Evolutionary conservation across 2,329 filamentous ascomycete species (phyloP).

Genomic region (Podosphaera fusca): DNA sequence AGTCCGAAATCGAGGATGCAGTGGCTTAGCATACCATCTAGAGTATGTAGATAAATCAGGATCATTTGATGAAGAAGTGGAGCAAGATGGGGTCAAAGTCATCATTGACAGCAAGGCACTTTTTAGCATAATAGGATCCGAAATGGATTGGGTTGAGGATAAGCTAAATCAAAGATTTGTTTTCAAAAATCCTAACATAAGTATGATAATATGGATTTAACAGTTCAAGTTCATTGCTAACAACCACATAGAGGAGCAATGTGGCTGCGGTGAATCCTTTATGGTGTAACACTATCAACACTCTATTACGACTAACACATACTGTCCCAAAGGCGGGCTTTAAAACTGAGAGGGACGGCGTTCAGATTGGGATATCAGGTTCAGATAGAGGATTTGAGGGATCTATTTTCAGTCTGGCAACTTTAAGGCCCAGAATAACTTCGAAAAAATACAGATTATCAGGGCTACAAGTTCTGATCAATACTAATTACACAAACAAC

Average conservation of each 20-base stretch:
- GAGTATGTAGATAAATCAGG: constrained; percentile 88
- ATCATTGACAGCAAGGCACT: constrained; percentile 92
- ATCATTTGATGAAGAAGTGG: constrained; percentile 72
- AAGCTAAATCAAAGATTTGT: constrained; percentile 82
- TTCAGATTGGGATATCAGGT: no score
- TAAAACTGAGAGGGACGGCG: no score
- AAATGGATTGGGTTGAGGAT: constrained; percentile 98
- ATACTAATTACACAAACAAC: no score
- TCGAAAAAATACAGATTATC: no score
- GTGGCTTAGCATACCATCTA: constrained; percentile 75
- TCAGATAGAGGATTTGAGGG: no score
- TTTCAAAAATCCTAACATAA: constrained; percentile 95
- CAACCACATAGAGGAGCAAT: constrained; percentile 54
- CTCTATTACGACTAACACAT: no score
- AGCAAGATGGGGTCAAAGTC: constrained; percentile 90
- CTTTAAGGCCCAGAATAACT: no score
- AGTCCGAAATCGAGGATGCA: constrained; percentile 84
- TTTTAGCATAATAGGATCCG: constrained; percentile 92
- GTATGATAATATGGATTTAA: constrained; percentile 28
- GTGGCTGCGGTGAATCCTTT: constrained; percentile 90
- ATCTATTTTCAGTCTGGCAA: no score
- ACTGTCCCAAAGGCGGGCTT: no score
- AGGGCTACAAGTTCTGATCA: no score
- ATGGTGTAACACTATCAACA: constrained; percentile 43
- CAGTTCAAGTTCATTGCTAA: constrained; percentile 14